Conservation (phyloP, 192 early-diverging fungal genomes). For the Coemansia sp. region DNA sequence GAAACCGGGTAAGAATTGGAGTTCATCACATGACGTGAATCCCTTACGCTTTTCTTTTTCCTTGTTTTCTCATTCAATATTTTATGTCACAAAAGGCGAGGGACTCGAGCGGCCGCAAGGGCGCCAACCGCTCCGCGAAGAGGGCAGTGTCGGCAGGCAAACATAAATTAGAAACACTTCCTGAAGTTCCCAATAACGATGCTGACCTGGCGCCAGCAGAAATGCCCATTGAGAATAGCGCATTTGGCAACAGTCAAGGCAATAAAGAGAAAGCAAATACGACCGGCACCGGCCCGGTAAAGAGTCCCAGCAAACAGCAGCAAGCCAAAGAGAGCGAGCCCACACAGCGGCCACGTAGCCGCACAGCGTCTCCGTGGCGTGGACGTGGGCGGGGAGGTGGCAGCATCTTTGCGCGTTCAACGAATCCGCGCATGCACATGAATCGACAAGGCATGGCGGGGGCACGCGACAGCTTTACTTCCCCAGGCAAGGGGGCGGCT, state of each 20-base stretch:
- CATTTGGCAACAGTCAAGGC: neutral
- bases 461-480: neutral
- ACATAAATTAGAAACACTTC: conserved; percentile 35
- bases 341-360: conserved; percentile 23
- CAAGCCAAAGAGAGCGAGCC: conserved; percentile 12
- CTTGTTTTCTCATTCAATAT: neutral
- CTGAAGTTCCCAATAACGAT: conserved; percentile 28
- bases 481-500: neutral
- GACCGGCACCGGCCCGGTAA: neutral
- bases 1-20: neutral
- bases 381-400: conserved; percentile 21
- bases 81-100: conserved; percentile 6
- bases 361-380: conserved; percentile 42
- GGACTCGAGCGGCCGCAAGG: conserved; percentile 14
- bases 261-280: neutral
- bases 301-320: neutral
- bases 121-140: conserved; percentile 4
- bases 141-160: conserved; percentile 7
- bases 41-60: conserved; percentile 1
- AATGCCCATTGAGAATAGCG: neutral
- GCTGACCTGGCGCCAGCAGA: neutral
- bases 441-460: conserved; percentile 10
- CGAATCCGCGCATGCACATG: conserved; percentile 12
- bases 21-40: neutral
- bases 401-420: conserved; percentile 36